Conservation (phyloP, 1,139 yeast species). For the Taphrina confusa region DNA sequence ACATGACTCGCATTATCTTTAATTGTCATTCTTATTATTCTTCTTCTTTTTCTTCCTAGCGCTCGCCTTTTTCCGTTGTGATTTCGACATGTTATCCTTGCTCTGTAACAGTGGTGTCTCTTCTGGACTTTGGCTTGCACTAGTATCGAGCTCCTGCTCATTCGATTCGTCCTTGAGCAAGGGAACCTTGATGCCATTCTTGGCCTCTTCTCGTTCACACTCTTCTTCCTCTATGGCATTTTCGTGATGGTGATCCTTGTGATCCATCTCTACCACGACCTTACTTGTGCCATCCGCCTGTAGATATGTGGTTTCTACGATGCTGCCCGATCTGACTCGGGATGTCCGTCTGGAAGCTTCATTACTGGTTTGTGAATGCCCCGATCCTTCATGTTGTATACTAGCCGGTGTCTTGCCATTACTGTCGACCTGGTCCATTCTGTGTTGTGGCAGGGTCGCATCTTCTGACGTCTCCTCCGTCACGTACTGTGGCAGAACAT, state of each 20-base stretch:
- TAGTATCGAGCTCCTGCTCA: constrained; percentile 1
- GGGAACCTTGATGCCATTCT: constrained; percentile 21
- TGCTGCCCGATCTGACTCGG: constrained; percentile 29
- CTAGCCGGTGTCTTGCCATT: not conserved
- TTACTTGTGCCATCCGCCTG: constrained; percentile 29
- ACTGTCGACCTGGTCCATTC: not conserved
- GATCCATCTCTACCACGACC: constrained; percentile 29
- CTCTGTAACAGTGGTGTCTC: constrained; percentile 10
- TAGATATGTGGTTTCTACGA: constrained; percentile 27
- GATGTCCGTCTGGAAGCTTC: not conserved
- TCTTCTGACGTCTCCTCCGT: not conserved
- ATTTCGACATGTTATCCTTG: constrained; percentile 1
- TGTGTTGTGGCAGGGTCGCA: constrained; percentile 11
- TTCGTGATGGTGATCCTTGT: constrained; percentile 15
- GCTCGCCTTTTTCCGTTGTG: constrained; percentile 11
- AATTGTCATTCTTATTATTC: too few relatives aligned
- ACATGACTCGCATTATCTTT: too few relatives aligned
- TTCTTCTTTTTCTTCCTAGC: constrained; percentile 10
- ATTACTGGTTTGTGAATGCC: not conserved
- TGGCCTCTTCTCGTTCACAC: not conserved
- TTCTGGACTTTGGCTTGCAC: constrained; percentile 21
- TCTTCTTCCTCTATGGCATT: constrained; percentile 29
- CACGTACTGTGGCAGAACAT: not conserved
- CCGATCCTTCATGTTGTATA: not conserved
- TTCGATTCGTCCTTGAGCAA: not conserved